Evolutionary conservation across 495 filamentous ascomycete genomes (phyloP), one percentile per base, ranked within the genome.

Genomic region (Hypoxylon intermedium): DNA sequence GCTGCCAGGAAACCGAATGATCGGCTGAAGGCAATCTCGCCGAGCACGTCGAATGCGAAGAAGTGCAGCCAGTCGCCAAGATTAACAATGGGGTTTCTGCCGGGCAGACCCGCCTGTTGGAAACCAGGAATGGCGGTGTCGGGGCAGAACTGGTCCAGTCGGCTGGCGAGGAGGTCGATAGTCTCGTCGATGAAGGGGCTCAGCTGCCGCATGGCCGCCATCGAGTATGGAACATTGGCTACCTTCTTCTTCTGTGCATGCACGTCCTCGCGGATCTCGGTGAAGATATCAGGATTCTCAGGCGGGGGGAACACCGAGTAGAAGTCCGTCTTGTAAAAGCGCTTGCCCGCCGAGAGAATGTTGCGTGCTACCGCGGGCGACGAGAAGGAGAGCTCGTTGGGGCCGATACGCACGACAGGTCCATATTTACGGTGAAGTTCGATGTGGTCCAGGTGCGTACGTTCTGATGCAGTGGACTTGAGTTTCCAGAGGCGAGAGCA

Each of bases 21-120:
- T n/a, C 83, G 74, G 44, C 80, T 82, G 58, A 86, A 90, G 0
- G 85, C 86, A 11, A 89, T 78, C 66, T 85, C 82, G 20, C 82
- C 81, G 5, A 86, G 73, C 9, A 85, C 82, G 67, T 87, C 81
- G 65, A 83, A 83, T 3, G 83, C 79, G 57, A 82, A 83, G 51
- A 74, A 84, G 64, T 83, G 79, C 40, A 83, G 67, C 67, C 78
- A 83, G 47, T 73, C 71, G 11, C 78, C 80, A 5, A 84, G 69
- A 62, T 83, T 74, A n/a, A 81, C 74, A 26, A 70, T 61, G 1
- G 58, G 40, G 19, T 64, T 62, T 11, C 60, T 50, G 13, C 58
- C 63, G n/a, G 68, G 64, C 19, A 61, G 54, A 7, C 65, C 67
- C 0, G 58, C 65, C 23, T 63, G 63, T 20, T 70, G 65, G 47